Conservation (phyloP, 2,329 filamentous ascomycete species). For the Paracoccidioides brasiliensis region DNA sequence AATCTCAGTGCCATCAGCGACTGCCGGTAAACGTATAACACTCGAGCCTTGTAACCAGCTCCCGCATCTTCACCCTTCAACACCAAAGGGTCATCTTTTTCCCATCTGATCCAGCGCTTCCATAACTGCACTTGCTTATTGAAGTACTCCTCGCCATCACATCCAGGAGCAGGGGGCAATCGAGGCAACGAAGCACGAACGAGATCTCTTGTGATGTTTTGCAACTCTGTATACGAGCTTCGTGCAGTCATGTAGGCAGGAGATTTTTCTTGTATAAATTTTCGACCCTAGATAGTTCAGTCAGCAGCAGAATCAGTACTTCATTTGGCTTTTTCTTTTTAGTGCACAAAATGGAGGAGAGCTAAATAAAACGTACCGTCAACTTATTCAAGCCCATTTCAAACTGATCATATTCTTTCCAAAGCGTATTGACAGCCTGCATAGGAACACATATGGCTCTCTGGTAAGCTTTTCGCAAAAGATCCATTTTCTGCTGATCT, state of each 20-base stretch:
- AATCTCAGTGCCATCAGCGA: conserved; percentile 87
- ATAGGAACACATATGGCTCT: conserved; percentile 80
- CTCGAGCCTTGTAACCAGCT: conserved; percentile 59
- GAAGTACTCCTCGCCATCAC: conserved; percentile 76
- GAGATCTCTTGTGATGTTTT: conserved; percentile 69
- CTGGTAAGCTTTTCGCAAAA: conserved; percentile 82
- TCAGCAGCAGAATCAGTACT: conserved; percentile 2
- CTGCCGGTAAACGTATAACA: conserved; percentile 86
- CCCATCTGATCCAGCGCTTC: conserved; percentile 91
- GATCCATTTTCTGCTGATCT: conserved; percentile 95
- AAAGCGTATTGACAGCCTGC: conserved; percentile 65
- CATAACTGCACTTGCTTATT: conserved; percentile 72
- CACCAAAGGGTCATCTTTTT: conserved; percentile 82
- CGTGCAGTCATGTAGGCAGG: conserved; percentile 93
- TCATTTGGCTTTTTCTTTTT: background rate
- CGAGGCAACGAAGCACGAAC: conserved; percentile 65
- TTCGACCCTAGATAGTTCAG: conserved; percentile 53
- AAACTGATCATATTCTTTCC: conserved; percentile 97
- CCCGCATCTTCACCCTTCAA: conserved; percentile 63
- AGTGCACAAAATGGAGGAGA: background rate
- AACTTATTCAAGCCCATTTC: conserved; percentile 89
- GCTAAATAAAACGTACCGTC: conserved; percentile 45
- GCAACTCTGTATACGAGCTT: conserved; percentile 77
- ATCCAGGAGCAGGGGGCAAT: conserved; percentile 71
- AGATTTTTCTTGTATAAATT: conserved; percentile 86